Evolutionary conservation across 2,329 filamentous ascomycete genomes (phyloP).

Genomic region (Gnomoniopsis smithogilvyi): DNA sequence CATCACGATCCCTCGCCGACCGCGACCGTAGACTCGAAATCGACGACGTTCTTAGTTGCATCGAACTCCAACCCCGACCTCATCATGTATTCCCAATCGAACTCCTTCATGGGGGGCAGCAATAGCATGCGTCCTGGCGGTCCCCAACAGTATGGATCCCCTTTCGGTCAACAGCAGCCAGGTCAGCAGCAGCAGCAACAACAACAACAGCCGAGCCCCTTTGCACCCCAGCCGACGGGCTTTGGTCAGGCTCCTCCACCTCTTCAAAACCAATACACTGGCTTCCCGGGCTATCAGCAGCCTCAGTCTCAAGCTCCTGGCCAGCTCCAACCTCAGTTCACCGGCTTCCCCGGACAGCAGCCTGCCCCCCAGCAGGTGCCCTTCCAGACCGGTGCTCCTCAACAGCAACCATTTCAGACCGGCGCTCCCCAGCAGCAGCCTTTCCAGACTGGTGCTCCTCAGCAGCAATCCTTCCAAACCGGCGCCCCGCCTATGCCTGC

Average conservation of each 20-base stretch:
- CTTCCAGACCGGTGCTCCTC: slow-evolving; percentile 65
- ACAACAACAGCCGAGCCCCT: slow-evolving; percentile 51
- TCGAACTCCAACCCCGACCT: slow-evolving; percentile 1
- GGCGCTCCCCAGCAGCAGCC: slow-evolving; percentile 51
- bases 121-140: slow-evolving; percentile 67
- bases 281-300: slow-evolving; percentile 55
- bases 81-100: slow-evolving; percentile 86
- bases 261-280: slow-evolving; percentile 57
- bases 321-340: slow-evolving; percentile 64
- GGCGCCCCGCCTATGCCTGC: slow-evolving; percentile 53
- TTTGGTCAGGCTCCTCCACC: slow-evolving; percentile 47
- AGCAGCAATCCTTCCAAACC: slow-evolving; percentile 60
- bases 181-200: slow-evolving; percentile 42
- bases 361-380: slow-evolving; percentile 48
- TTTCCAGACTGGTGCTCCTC: slow-evolving; percentile 53
- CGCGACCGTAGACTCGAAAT: not conserved
- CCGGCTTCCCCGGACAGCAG: slow-evolving; percentile 56
- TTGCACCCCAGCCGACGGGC: slow-evolving; percentile 59
- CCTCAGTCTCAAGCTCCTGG: slow-evolving; percentile 53
- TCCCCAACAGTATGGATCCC: slow-evolving; percentile 56
- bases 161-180: slow-evolving; percentile 39
- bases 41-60: not conserved
- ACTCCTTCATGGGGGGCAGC: slow-evolving; percentile 77
- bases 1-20: not conserved
- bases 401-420: slow-evolving; percentile 24